Evolutionary conservation across 768 basidiomycete genomes (phyloP), one percentile per base, ranked within the genome.

Genomic region (Pisolithus orientalis): DNA sequence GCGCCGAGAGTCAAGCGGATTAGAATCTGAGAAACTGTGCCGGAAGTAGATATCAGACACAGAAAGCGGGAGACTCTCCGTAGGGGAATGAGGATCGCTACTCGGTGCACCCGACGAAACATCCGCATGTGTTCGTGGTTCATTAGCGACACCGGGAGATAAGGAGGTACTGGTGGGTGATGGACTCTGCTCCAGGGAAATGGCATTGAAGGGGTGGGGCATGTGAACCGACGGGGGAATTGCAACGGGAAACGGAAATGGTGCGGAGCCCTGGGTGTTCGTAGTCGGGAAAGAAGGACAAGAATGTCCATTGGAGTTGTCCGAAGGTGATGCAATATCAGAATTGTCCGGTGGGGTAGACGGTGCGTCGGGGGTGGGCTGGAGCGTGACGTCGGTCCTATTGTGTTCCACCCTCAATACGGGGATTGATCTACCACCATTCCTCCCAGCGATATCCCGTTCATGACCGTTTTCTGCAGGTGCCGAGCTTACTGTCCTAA

Each of bases 51-150:
- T 67, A 10, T 81, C 80, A 14, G 78, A 77, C n/a, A 79, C 73
- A 14, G 80, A 78, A 52, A 79, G 70, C 1, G 80, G 78, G 37
- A 82, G 67, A 52, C 80, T 83, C 44, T 83, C 78, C 0, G 79
- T 78, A 37, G 80, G 80, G 13, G 82, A 81, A 28, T 67, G 70
- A 29, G 72, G 60, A 44, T 64, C 61, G n/a, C 66, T 29, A 59
- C 44, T 61, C 29, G 57, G 54, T 43, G 59, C 57, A 3, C 63
- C 59, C 13, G 72, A 76, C 31, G 57, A 55, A 7, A 54, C 32
- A 11, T 46, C 46, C 4, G 50, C 54, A 25, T 54, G 60, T 34
- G 57, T 70, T 62, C 38, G 69, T 56, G 67, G 37, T 60, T 65
- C 60, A 56, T 70, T 53, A 51, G 53, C 31, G 42, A 49, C 34